Conservation (phyloP, 768 basidiomycete species). For the Lactifluus subvellereus region DNA sequence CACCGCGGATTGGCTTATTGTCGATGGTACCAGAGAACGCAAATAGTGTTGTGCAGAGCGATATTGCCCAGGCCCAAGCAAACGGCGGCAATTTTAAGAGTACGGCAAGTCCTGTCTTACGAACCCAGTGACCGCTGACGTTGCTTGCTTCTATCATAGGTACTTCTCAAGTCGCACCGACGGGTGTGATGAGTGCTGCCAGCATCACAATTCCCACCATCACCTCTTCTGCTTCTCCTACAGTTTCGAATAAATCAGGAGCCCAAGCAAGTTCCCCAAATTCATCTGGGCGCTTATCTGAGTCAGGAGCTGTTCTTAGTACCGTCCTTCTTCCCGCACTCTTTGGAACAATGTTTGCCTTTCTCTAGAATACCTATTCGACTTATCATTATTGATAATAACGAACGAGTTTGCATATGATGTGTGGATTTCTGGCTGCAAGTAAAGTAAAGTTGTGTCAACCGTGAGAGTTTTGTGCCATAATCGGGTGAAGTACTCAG, state of each 20-base stretch:
- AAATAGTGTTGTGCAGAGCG: slow-evolving; percentile 32
- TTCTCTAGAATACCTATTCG: not conserved
- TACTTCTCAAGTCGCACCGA: slow-evolving; percentile 17
- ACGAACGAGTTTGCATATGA: not conserved
- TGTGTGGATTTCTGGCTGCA: not conserved
- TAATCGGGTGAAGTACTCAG: not conserved
- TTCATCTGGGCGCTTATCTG: not conserved
- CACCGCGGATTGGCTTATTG: slow-evolving; percentile 62
- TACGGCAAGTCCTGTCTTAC: slow-evolving; percentile 26
- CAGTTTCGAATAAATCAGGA: not conserved
- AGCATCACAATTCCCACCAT: not conserved
- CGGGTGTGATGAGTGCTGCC: not conserved
- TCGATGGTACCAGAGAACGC: slow-evolving; percentile 63
- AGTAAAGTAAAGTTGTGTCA: not conserved
- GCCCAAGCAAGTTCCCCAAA: not conserved
- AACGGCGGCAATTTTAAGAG: slow-evolving; percentile 30
- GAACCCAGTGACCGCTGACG: not conserved
- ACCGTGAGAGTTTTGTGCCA: slow-evolving; percentile 5
- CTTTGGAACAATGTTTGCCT: not conserved
- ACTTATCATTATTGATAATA: not conserved
- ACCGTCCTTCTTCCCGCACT: not conserved
- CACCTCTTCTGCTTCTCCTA: not conserved
- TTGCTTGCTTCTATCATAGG: not conserved
- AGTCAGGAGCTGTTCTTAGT: not conserved
- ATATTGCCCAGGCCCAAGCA: slow-evolving; percentile 26